These are phyloP conservation scores for Komagataella pseudopastoris DNA, from an alignment of 805 yeast genomes.

Conservation along the genomic window DNA sequence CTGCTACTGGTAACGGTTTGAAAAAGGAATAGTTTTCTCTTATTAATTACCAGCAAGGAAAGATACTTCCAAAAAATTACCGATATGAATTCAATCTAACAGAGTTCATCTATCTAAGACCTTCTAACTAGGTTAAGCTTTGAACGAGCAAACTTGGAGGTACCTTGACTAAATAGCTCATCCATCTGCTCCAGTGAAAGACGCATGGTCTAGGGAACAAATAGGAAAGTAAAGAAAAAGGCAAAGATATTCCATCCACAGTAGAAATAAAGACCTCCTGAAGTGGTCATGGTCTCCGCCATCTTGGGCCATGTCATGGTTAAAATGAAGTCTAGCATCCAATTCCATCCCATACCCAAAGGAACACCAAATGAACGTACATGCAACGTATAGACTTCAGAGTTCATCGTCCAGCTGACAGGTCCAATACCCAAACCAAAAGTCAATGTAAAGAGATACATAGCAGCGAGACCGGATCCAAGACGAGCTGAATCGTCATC, in stretches of 20 bases:
- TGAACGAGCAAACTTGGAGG: not conserved
- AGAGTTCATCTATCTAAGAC: not conserved
- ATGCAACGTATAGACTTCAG: conserved; percentile 72
- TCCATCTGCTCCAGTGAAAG: conserved; percentile 57
- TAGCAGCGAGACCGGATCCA: conserved; percentile 59
- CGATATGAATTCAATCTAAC: not conserved
- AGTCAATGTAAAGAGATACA: conserved; percentile 57
- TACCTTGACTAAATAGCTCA: conserved; percentile 27
- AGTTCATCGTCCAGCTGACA: conserved; percentile 79
- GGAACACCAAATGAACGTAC: conserved; percentile 75
- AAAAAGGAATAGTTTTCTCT: no score
- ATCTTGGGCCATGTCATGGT: conserved; percentile 75
- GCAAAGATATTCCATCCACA: conserved; percentile 43
- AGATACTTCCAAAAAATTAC: no score
- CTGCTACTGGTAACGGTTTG: no score
- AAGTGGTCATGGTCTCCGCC: conserved; percentile 49
- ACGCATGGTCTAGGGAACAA: conserved; percentile 55
- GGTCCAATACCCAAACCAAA: conserved; percentile 85
- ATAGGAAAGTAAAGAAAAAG: conserved; percentile 40
- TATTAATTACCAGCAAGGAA: no score
- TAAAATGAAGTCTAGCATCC: conserved; percentile 59
- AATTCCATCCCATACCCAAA: conserved; percentile 59
- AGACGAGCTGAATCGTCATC: conserved; percentile 32
- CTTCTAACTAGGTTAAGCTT: not conserved
- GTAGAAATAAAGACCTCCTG: conserved; percentile 63